phyloP scores from a whole-genome alignment of 176 grass and related monocot genomes.

The Aegilops longissima region DNA sequence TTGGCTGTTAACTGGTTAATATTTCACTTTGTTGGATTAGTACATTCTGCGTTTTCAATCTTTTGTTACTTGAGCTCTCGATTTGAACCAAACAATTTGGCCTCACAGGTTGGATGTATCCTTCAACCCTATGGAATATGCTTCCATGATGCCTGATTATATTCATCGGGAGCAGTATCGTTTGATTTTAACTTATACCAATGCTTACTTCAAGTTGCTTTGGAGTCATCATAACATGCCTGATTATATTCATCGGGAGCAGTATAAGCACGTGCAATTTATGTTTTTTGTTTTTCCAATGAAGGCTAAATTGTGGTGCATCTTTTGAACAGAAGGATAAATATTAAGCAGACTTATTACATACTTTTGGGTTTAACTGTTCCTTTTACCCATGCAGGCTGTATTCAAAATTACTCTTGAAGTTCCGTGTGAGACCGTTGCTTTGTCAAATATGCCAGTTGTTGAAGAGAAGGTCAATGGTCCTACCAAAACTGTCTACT shows the following conservation, averaged over 20 bases:
- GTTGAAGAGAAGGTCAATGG: constrained; percentile 84
- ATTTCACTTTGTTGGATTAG: constrained; percentile 11
- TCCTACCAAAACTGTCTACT: constrained; percentile 59
- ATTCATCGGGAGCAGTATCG: neutral
- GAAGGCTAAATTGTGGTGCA: constrained; percentile 1
- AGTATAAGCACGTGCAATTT: constrained; percentile 2
- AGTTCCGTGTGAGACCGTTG: constrained; percentile 67
- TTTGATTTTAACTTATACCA: neutral
- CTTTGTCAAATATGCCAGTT: constrained; percentile 95
- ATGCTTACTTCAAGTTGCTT: neutral
- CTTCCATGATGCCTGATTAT: constrained; percentile 1
- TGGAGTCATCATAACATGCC: neutral
- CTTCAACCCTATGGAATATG: constrained; percentile 9
- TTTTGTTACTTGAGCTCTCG: constrained; percentile 7
- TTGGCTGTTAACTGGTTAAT: neutral
- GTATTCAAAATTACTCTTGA: constrained; percentile 93
- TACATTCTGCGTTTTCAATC: neutral
- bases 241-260: too few species aligned
- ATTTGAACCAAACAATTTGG: neutral
- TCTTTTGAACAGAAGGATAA: constrained; percentile 9
- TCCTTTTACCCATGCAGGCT: constrained; percentile 47
- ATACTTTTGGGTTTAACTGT: neutral
- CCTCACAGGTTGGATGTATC: neutral
- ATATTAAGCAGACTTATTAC: constrained; percentile 7
- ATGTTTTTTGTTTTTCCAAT: neutral